These are phyloP conservation scores for Garcia nutans DNA, from an alignment of 345 rosid species.

Conservation along the genomic window DNA sequence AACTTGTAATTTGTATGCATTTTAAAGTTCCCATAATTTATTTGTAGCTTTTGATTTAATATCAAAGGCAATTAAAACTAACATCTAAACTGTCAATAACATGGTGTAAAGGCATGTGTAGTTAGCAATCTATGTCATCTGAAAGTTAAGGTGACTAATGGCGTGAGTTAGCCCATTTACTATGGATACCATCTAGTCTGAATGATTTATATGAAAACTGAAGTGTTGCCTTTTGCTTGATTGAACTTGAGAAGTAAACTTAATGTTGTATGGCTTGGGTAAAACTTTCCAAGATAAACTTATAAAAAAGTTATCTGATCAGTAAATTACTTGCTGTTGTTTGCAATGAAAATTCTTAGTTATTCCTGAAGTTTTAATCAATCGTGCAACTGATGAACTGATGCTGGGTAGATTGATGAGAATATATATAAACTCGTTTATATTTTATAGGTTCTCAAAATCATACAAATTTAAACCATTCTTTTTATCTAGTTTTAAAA, in stretches of 20 bases:
- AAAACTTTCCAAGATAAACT: not conserved
- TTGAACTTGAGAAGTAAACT: not conserved
- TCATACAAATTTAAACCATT: not conserved
- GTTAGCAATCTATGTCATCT: not conserved
- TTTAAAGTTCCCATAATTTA: too few species aligned
- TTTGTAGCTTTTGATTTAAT: not conserved
- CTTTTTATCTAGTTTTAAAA: not conserved
- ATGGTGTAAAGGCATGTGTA: not conserved
- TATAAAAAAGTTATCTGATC: not conserved
- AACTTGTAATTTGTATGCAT: not conserved
- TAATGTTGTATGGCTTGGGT: not conserved
- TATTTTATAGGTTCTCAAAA: not conserved
- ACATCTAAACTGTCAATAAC: not conserved
- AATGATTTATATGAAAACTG: not conserved
- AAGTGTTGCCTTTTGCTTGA: not conserved
- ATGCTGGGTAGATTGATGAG: not conserved
- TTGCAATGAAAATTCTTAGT: not conserved
- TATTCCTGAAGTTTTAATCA: constrained; percentile 2
- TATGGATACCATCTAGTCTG: not conserved
- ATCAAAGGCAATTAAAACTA: not conserved
- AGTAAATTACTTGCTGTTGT: not conserved
- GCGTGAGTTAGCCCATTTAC: not conserved
- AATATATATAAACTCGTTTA: not conserved
- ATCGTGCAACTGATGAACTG: not conserved
- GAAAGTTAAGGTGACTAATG: not conserved